These are phyloP conservation scores for Annulohypoxylon moriforme DNA, from an alignment of 495 filamentous ascomycete species.

Conservation along the genomic window DNA sequence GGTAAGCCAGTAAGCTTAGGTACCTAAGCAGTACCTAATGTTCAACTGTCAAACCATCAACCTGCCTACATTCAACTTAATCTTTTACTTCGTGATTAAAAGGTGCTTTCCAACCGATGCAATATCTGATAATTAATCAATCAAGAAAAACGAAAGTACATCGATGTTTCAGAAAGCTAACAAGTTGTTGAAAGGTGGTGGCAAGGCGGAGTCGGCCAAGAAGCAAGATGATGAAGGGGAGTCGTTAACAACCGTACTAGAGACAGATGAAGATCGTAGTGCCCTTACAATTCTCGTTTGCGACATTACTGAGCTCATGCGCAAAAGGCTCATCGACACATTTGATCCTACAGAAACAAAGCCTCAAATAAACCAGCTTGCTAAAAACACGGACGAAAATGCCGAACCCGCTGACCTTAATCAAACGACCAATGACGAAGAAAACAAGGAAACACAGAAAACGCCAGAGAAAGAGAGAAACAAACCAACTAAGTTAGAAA, in stretches of 20 bases:
- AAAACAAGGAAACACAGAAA: conserved; percentile 37
- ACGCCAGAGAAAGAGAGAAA: conserved; percentile 44
- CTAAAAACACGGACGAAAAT: conserved; percentile 26
- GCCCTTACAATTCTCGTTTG: conserved; percentile 51
- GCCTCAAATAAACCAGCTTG: conserved; percentile 22
- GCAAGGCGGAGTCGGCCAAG: conserved; percentile 9
- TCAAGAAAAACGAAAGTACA: conserved; percentile 20
- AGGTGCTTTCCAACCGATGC: not conserved
- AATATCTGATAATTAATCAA: not conserved
- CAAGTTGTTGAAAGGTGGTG: conserved; percentile 28
- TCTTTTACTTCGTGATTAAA: not conserved
- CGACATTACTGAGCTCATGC: conserved; percentile 57
- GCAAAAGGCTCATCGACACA: conserved; percentile 48
- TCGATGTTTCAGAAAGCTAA: conserved; percentile 43
- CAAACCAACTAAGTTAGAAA: conserved; percentile 47
- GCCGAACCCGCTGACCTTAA: conserved; percentile 38
- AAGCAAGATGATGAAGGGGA: conserved; percentile 42
- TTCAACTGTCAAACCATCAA: not conserved
- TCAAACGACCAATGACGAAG: conserved; percentile 16
- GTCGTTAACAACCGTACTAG: conserved; percentile 43
- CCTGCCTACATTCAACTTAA: conserved; percentile 6
- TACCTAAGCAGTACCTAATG: not conserved
- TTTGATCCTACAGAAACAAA: conserved; percentile 52
- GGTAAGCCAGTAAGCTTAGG: not conserved
- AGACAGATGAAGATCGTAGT: conserved; percentile 52